phyloP scores from a whole-genome alignment of 257 asterid genomes.

The Solanum sejunctum region DNA sequence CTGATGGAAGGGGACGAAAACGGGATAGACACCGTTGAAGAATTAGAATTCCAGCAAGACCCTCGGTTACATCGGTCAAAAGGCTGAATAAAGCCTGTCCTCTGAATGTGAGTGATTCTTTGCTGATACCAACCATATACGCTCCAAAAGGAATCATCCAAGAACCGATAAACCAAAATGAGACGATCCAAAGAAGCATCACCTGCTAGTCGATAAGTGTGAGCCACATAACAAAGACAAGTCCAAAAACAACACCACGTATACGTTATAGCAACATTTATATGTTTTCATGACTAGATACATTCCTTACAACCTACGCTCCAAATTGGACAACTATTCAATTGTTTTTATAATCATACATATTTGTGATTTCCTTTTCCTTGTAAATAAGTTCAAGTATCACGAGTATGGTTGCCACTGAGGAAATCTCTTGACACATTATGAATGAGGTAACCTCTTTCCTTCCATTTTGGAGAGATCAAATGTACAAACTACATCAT shows the following conservation, averaged over 20 bases:
- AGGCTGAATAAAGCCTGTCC: constrained; percentile 98
- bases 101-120: constrained; percentile 63
- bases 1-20: constrained; percentile 70
- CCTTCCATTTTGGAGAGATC: background rate
- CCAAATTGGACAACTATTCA: background rate
- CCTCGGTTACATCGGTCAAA: constrained; percentile 80
- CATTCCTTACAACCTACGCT: background rate
- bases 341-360: background rate
- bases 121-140: constrained; percentile 70
- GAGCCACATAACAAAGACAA: background rate
- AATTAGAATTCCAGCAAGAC: constrained; percentile 83
- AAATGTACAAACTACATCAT: background rate
- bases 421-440: background rate
- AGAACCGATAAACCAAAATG: constrained; percentile 98
- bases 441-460: background rate
- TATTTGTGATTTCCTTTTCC: background rate
- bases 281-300: background rate
- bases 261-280: background rate
- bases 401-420: background rate
- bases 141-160: constrained; percentile 98
- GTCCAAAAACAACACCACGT: background rate
- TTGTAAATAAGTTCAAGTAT: background rate
- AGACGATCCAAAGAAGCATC: constrained; percentile 75
- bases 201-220: constrained; percentile 33
- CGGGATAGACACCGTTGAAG: constrained; percentile 64